Evolutionary conservation across 1,284 basidiomycete genomes (phyloP), one percentile per base, ranked within the genome.

Genomic region (Cryptococcus hybrid): DNA sequence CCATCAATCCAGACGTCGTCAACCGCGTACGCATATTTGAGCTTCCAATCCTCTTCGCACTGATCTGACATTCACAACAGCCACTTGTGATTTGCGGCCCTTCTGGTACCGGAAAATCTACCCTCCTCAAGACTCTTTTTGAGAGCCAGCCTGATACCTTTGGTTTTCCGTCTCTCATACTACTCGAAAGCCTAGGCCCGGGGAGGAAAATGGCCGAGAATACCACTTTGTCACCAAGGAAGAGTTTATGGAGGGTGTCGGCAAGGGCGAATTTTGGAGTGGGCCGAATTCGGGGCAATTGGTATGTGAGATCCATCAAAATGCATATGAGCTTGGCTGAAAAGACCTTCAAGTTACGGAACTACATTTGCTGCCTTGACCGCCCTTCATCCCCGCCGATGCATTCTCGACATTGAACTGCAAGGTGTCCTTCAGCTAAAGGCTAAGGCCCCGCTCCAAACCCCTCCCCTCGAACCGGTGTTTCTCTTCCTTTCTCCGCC

Each of bases 401-500:
- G 95, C 74, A 87, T 99, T 55, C 84, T 99, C 47, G 95, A 99
- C 76, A 99, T 99, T 64, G 95, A 99, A 73, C 88, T 92, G 11
- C 93, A 96, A 89, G 93, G 93, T 55, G 90, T 97, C 57, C 86
- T 86, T 63, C 88, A 93, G 77, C 88, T 98, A 71, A 93, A 92
- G 75, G 77, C 82, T 37, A 80, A 82, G 85, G 75, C 74, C 34
- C 69, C 70, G 0, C 76, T 84, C 54, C 81, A 73, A 56, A 88
- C 66, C 62, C 75, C 82, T 0, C 78, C 85, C 53, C 80, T 99
- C 46, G 83, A 89, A 68, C 90, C 94, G 6, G 83, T 97, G 61
- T 97, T 88, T 79, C 84, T 97, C 66, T 99, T 99, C 80, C 85
- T 99, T 70, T 87, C 91, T 0, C 95, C 95, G 42, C 96, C 95